Evolutionary conservation across 495 filamentous ascomycete species (phyloP).

Genomic region (Polyplosphaeria fusca): DNA sequence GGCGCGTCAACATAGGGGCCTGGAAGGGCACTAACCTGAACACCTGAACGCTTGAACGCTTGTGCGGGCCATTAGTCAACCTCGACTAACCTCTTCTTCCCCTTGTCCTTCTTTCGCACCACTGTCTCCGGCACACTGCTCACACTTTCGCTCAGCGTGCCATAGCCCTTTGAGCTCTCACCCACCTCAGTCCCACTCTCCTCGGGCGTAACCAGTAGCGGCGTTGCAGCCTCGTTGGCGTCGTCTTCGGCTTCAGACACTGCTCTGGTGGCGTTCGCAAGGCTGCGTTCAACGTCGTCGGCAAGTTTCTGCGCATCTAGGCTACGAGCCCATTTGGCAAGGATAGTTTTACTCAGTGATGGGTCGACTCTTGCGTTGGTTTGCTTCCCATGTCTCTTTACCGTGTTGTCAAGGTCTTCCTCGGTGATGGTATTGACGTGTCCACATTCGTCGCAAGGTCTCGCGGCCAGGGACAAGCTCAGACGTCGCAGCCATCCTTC

Average conservation of each 20-base stretch:
- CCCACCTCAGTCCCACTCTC: constrained; percentile 9
- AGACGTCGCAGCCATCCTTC: constrained; percentile 1
- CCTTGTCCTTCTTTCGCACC: constrained; percentile 24
- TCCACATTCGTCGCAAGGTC: constrained; percentile 14
- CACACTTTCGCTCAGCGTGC: constrained; percentile 13
- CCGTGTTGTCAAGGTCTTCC: background rate
- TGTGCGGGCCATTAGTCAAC: too few relatives aligned
- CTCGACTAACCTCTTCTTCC: constrained; percentile 25
- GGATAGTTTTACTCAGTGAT: constrained; percentile 1
- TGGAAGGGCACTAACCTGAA: too few relatives aligned
- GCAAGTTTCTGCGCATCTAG: background rate
- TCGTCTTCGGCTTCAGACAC: background rate
- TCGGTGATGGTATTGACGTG: background rate
- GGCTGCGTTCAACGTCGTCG: background rate
- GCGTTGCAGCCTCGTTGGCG: background rate
- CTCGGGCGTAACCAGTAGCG: constrained; percentile 17
- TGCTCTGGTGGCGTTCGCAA: background rate
- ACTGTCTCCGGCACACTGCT: constrained; percentile 10
- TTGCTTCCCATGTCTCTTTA: background rate
- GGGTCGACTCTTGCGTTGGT: background rate
- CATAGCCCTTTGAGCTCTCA: constrained; percentile 6
- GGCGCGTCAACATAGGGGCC: too few relatives aligned
- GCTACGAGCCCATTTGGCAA: constrained; percentile 11
- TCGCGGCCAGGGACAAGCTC: background rate
- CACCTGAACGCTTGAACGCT: too few relatives aligned